Base-by-base conservation (phyloP, 352 stramenopile genomes). In the Globisporangium nagaii region DNA sequence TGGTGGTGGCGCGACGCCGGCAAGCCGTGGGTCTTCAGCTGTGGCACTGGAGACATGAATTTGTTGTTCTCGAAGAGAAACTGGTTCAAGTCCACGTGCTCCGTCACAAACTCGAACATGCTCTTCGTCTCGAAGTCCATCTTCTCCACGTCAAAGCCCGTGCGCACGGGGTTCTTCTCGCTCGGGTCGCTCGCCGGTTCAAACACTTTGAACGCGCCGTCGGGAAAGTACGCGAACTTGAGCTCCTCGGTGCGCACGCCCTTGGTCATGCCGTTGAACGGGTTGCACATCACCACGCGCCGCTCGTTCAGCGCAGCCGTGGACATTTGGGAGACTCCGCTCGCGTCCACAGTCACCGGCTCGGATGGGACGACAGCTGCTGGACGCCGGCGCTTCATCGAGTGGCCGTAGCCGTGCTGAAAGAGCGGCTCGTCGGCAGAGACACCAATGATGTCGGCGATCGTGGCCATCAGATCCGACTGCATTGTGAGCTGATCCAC, bases 171-270 rank as follows among this genome's bases (percentile, higher is more conserved):
- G 5, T 68, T 62, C 53, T 84, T 79, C 62, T 89, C 78, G 3
- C 53, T 51, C 30, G 69, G 63, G 49, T 89, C 78, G n/a, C 50
- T 58, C 8, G 43, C 65, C 22, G 68, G 65, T 40, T 78, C 66
- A 44, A 89, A 89, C 22, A 89, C 75, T 34, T 85, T 85, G 66
- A 76, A 88, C 17, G 71, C 75, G 12, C 73, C 67, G 47, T 88
- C 75, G 0, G 73, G 65, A 39, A 80, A 76, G 66, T 81, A 89
- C n/a, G 81, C 68, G 62, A 83, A 89, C 69, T 89, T 89, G 61
- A 73, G 64, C 39, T 82, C 66, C 51, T 89, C 75, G 0, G 78
- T 89, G 27, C 73, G 73, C 9, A 79, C 71, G 15, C 75, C 75
- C 58, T 86, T 84, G 37, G 65, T 86, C 62, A 81, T 74, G 19